These are phyloP conservation scores for Dissophora globulifera DNA, from an alignment of 192 early-diverging fungal genomes.

Conservation along the genomic window DNA sequence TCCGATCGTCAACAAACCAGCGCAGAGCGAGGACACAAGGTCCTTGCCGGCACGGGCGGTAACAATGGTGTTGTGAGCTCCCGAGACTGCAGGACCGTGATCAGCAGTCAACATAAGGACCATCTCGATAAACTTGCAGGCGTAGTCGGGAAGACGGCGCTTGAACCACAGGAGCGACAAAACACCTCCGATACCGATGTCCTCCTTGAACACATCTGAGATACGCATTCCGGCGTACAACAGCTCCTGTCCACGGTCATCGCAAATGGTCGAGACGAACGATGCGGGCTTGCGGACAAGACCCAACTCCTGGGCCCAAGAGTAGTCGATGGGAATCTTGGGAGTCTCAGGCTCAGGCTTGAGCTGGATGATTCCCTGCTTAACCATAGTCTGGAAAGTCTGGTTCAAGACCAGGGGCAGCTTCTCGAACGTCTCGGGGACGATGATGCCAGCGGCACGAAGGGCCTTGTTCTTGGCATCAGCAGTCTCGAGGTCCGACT, in stretches of 20 bases:
- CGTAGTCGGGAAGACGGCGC: conserved; percentile 93
- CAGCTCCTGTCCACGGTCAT: conserved; percentile 99
- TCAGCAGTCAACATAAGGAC: conserved; percentile 99
- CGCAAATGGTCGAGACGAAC: conserved; percentile 98
- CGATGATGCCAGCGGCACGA: conserved; percentile 85
- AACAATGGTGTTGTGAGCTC: conserved; percentile 88
- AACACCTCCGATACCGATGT: conserved; percentile 98
- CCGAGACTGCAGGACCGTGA: conserved; percentile 99
- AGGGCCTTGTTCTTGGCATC: conserved; percentile 95
- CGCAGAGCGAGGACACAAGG: conserved; percentile 92
- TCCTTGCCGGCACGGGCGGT: conserved; percentile 99
- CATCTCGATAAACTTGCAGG: conserved; percentile 99
- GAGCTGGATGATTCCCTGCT: conserved; percentile 74
- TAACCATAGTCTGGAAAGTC: conserved; percentile 83
- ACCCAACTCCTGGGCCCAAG: conserved; percentile 98
- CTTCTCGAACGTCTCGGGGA: conserved; percentile 97
- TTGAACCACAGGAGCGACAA: conserved; percentile 98
- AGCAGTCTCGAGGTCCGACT: conserved; percentile 96
- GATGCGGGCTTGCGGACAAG: conserved; percentile 98
- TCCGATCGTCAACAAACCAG: conserved; percentile 97
- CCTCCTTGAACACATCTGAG: conserved; percentile 98
- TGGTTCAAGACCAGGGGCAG: conserved; percentile 83
- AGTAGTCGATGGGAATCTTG: conserved; percentile 99
- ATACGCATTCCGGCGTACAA: conserved; percentile 99
- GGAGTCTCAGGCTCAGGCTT: conserved; percentile 88